Base-by-base conservation (phyloP, 1,284 basidiomycete genomes). In the Cutaneotrichosporon mucoides region DNA sequence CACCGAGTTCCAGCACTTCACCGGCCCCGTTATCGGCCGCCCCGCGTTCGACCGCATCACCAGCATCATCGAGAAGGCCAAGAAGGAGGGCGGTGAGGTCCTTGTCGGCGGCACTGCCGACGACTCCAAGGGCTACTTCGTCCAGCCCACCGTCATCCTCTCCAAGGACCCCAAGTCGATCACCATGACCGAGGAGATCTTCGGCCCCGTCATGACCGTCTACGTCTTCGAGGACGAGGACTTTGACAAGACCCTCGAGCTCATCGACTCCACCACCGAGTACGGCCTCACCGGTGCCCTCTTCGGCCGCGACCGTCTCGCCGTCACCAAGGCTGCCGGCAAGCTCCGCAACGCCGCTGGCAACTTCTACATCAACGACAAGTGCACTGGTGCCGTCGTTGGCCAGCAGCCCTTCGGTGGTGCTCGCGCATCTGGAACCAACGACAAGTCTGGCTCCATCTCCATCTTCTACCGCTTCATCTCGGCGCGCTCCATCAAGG, bases 381-480 rank as follows among this genome's bases (percentile, higher is more conserved):
- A 76, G 72, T 78, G 73, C 79, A 97, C 95, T 0, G 95, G 95
- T 60, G 95, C 95, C 34, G 89, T 92, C 50, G 91, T 96, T 35
- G 92, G 90, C 6, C 93, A 97, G 77, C 95, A 99, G 79, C 93
- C 57, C 6, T 99, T 48, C 46, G 46, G 95, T 57, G 96, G 95
- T 58, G 91, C 87, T 6, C 85, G 95, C 49, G 91, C 85, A 24
- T 92, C 89, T 69, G 95, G 96, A 36, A 99, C 96, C 65, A 98
- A 98, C 81, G 96, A 99, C 80, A 99, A 98, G 82, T 90, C 92
- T 1, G 95, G 95, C 12, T 92, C 89, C 66, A 87, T 93, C 67
- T 85, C 84, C 69, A 90, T 97, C 74, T 94, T 90, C 81, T 92
- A 89, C 78, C 82, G 92, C 60, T 95, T 94, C 78, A 84, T 92